Evolutionary conservation across 805 yeast genomes (phyloP).

Genomic region (Metschnikowia gruessii): DNA sequence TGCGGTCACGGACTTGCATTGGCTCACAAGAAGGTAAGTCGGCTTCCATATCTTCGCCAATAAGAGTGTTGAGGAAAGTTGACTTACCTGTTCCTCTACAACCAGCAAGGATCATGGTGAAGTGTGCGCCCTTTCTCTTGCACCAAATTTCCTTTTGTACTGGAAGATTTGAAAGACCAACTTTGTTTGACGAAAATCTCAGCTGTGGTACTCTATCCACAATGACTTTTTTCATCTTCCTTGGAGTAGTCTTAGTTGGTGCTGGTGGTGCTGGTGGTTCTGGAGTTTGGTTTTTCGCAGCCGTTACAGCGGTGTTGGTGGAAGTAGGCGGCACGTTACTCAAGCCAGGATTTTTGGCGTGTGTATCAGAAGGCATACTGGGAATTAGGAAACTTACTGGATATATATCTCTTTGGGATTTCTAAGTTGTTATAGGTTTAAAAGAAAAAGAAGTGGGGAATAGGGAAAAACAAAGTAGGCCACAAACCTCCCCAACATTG

Average conservation of each 20-base stretch:
- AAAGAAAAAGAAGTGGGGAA: conserved; percentile 4
- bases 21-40: conserved; percentile 10
- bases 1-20: conserved; percentile 17
- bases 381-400: not conserved
- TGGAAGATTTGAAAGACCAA: conserved; percentile 27
- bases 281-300: conserved; percentile 11
- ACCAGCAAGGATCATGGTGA: conserved; percentile 41
- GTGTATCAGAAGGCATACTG: conserved; percentile 10
- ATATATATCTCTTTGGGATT: not conserved
- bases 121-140: conserved; percentile 30
- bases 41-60: conserved; percentile 19
- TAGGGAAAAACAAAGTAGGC: not conserved
- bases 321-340: not conserved
- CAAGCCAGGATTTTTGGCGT: not conserved
- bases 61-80: conserved; percentile 27
- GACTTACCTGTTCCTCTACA: conserved; percentile 26
- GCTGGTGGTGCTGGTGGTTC: not conserved
- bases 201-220: conserved; percentile 18
- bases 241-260: not conserved
- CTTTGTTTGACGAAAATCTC: conserved; percentile 16
- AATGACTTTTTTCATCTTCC: conserved; percentile 12
- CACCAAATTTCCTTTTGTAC: conserved; percentile 26
- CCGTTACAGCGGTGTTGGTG: conserved; percentile 1
- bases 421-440: not conserved
- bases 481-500: not conserved